phyloP scores from a whole-genome alignment of 108 stramenopile species.

The Nitzschia sp. region DNA sequence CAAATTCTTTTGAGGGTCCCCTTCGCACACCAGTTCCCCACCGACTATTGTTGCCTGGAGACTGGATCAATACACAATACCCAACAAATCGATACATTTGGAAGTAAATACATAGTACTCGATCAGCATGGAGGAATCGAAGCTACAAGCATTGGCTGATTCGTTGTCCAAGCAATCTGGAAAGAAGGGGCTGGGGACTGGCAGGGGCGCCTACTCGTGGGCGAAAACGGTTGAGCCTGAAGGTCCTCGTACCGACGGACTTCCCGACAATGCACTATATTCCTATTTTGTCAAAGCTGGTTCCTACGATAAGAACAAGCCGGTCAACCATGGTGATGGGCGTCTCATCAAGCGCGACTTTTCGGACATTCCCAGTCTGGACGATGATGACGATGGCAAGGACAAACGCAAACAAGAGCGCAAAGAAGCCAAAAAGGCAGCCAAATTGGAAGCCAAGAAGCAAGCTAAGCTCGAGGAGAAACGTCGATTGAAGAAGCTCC shows the following conservation, averaged over 20 bases:
- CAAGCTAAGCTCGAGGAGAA: conserved; percentile 68
- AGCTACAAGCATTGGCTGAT: conserved; percentile 78
- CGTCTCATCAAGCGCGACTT: conserved; percentile 78
- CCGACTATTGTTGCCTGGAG: too few species aligned
- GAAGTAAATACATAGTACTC: too few species aligned
- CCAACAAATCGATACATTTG: too few species aligned
- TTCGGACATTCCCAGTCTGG: conserved; percentile 46
- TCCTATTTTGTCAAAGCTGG: conserved; percentile 74
- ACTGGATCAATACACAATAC: too few species aligned
- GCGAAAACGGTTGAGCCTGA: conserved; percentile 37
- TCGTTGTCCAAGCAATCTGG: conserved; percentile 69
- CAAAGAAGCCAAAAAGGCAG: conserved; percentile 58
- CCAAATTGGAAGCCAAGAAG: conserved; percentile 69
- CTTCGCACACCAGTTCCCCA: too few species aligned
- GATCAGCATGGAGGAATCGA: conserved; percentile 78
- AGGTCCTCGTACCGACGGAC: conserved; percentile 56
- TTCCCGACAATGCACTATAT: conserved; percentile 80
- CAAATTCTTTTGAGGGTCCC: too few species aligned
- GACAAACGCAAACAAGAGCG: conserved; percentile 43
- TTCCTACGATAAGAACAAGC: conserved; percentile 51
- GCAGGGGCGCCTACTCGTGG: conserved; percentile 53
- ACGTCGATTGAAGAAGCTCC: conserved; percentile 43
- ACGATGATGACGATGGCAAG: conserved; percentile 14
- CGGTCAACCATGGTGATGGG: conserved; percentile 64
- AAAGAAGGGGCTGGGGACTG: conserved; percentile 54